A percentile compares a stretch with the other conserved stretches of the same genome.
Conservation (phyloP, 2,329 filamentous ascomycete species). For the Colletotrichum tofieldiae region DNA sequence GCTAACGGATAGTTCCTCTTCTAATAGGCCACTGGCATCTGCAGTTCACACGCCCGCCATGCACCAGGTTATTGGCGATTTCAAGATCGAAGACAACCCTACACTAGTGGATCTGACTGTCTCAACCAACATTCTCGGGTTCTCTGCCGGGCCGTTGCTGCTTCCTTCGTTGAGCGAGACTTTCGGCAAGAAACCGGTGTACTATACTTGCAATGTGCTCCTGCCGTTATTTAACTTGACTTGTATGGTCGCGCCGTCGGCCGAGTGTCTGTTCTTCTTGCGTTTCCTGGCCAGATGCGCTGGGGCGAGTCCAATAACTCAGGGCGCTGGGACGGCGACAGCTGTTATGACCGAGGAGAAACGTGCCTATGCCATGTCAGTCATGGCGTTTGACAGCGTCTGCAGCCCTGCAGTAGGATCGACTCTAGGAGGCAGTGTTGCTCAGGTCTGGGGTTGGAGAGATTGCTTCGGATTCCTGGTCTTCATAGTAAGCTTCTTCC, state of each 20-base stretch:
- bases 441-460: slow-evolving; percentile 28
- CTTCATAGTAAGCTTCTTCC: slow-evolving; percentile 22
- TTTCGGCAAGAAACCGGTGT: slow-evolving; percentile 22
- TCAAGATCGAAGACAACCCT: slow-evolving; percentile 13
- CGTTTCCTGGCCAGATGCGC: slow-evolving; percentile 29
- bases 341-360: slow-evolving; percentile 29
- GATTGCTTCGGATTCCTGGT: slow-evolving; percentile 23
- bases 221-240: slow-evolving; percentile 20
- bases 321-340: slow-evolving; percentile 26
- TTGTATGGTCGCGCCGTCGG: slow-evolving; percentile 29
- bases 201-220: slow-evolving; percentile 24
- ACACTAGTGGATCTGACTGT: slow-evolving; percentile 27
- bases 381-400: slow-evolving; percentile 33
- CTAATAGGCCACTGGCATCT: slow-evolving; percentile 24
- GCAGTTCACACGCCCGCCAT: slow-evolving; percentile 35
- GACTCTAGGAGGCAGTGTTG: slow-evolving; percentile 17
- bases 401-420: slow-evolving; percentile 30
- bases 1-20: slow-evolving; percentile 13
- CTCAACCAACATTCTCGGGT: slow-evolving; percentile 31
- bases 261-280: slow-evolving; percentile 23
- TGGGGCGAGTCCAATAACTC: slow-evolving; percentile 31
- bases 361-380: slow-evolving; percentile 13
- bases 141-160: slow-evolving; percentile 33
- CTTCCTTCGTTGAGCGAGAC: slow-evolving; percentile 16
- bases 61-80: slow-evolving; percentile 24